These are phyloP conservation scores for Candida sp. DNA, from an alignment of 1,139 yeast genomes.

Conservation along the genomic window DNA sequence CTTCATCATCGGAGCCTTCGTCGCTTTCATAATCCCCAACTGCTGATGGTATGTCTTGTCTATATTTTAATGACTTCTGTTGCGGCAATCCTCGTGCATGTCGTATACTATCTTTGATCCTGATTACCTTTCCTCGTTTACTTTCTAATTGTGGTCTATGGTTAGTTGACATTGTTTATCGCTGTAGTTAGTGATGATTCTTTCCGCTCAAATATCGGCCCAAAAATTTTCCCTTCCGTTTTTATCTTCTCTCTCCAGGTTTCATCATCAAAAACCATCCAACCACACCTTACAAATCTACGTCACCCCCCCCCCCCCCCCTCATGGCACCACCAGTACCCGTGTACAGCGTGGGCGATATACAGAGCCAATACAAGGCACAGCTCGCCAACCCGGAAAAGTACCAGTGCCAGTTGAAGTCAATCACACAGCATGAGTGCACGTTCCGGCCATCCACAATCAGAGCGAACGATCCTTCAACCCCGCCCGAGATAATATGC, in stretches of 20 bases:
- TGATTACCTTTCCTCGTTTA: conserved; percentile 68
- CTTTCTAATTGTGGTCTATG: conserved; percentile 92
- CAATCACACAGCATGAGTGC: conserved; percentile 55
- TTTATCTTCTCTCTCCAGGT: not conserved
- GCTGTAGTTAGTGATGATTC: not conserved
- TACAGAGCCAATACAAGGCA: conserved; percentile 27
- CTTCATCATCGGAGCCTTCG: conserved; percentile 25
- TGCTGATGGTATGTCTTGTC: conserved; percentile 36
- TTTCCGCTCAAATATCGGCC: not conserved
- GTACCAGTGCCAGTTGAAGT: conserved; percentile 44
- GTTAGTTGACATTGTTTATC: conserved; percentile 50
- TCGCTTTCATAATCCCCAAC: conserved; percentile 11
- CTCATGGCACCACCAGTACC: conserved; percentile 55
- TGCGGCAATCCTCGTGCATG: conserved; percentile 78
- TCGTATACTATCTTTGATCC: conserved; percentile 47
- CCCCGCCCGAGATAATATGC: conserved; percentile 50
- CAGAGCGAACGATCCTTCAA: conserved; percentile 11
- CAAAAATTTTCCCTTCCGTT: not conserved
- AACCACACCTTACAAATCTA: not conserved
- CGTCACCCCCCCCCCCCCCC: too few species aligned
- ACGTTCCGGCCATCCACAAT: conserved; percentile 30
- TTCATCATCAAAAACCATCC: not conserved
- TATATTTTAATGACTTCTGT: conserved; percentile 67
- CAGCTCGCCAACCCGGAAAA: conserved; percentile 35
- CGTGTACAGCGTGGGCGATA: conserved; percentile 35